Percentiles rank a stretch among this genome's conserved stretches.
phyloP scores from a whole-genome alignment of 371 early-diverging fungal species.

The Paraphysoderma sedebokerense region DNA sequence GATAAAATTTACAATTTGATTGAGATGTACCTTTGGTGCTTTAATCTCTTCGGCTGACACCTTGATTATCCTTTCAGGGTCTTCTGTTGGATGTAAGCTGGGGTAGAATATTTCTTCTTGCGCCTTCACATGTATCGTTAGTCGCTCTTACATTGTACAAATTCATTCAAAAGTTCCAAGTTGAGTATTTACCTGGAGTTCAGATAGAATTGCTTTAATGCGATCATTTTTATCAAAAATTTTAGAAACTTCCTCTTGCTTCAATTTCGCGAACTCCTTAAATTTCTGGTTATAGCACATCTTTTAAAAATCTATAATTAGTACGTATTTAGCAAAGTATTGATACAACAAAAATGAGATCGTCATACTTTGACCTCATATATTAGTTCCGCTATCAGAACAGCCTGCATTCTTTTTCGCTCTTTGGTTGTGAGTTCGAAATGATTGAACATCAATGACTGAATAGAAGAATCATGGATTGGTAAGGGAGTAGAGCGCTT shows the following conservation, averaged over 20 bases:
- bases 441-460: constrained; percentile 15
- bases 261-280: constrained; percentile 14
- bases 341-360: background rate
- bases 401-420: constrained; percentile 17
- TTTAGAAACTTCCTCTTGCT: constrained; percentile 24
- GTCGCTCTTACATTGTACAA: background rate
- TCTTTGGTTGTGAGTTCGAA: constrained; percentile 28
- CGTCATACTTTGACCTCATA: constrained; percentile 17
- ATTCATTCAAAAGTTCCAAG: too few species aligned
- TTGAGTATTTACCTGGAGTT: too few species aligned
- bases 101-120: too few species aligned
- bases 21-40: too few species aligned
- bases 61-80: too few species aligned
- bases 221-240: constrained; percentile 36
- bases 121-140: too few species aligned
- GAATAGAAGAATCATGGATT: too few species aligned
- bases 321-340: background rate
- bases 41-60: too few species aligned
- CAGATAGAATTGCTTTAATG: constrained; percentile 17
- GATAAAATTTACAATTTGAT: too few species aligned
- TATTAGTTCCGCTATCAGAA: constrained; percentile 16
- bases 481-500: too few species aligned
- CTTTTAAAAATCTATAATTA: constrained; percentile 2
- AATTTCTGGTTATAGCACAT: constrained; percentile 23
- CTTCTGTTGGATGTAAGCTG: too few species aligned